Base-by-base conservation (phyloP, 2,329 filamentous ascomycete genomes). In the Diplodia seriata region DNA sequence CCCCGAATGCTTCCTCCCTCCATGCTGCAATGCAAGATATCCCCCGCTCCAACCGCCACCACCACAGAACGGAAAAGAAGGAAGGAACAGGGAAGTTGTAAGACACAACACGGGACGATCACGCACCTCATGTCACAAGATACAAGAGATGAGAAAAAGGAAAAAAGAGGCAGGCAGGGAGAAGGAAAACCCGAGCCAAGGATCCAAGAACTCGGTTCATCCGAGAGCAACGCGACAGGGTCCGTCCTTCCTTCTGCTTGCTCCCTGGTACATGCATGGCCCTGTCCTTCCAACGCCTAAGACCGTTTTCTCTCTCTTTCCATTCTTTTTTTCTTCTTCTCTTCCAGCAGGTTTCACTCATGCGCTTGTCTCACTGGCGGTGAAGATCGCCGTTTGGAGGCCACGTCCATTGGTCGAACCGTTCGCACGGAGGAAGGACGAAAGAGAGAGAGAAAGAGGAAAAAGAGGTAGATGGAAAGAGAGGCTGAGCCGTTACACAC, bases 71-170 rank as follows among this genome's bases (percentile, higher is more conserved):
- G 14, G n/a, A 14, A 20, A 47, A 47, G n/a, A 20, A 20, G 18
- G 18, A 20, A 11, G 43, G 20, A 9, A 20, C 18, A 47, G 20
- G 18, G 9, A 11, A 47, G 43, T 11, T 11, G 43, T 47, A 47
- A 47, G 43, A 47, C 43, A 47, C 43, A 47, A 20, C n/a, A 47
- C 43, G 43, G 43, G 43, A 47, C 43, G 43, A 47, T 47, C 43
- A 47, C 43, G 43, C 43, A 47, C n/a, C 43, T 47, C 43, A 47
- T 11, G 43, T 47, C 43, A 20, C 43, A 47, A 38, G 43, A 47
- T 47, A 4, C 43, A 47, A 47, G n/a, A 47, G 43, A 47, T 47
- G 43, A 20, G 18, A 20, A 47, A 47, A 47, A 47, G 9, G 20
- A 47, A 47, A 47, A 20, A 47, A 20, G 53, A 36, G n/a, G 50